Percentiles rank a stretch among this genome's conserved stretches.
Evolutionary conservation across 1,284 basidiomycete genomes (phyloP).

Genomic region (Malassezia dermatis): DNA sequence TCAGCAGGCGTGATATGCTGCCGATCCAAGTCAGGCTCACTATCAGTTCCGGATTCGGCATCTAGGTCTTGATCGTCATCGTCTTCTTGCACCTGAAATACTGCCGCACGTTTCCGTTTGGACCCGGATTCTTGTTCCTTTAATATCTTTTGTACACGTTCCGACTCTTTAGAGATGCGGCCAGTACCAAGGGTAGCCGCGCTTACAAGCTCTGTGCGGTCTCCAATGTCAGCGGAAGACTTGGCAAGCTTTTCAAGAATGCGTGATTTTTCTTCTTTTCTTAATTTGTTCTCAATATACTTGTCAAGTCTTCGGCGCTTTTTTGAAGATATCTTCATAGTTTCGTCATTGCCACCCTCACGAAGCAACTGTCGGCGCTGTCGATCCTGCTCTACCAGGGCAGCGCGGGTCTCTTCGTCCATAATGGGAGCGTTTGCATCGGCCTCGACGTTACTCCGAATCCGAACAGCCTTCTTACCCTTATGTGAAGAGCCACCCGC

Average conservation of each 20-base stretch:
- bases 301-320: constrained; percentile 48
- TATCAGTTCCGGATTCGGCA: constrained; percentile 7
- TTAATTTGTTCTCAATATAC: constrained; percentile 45
- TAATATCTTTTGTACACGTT: constrained; percentile 27
- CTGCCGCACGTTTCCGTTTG: constrained; percentile 21
- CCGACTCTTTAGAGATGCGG: constrained; percentile 26
- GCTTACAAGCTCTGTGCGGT: constrained; percentile 34
- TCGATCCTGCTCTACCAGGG: constrained; percentile 25
- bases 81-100: constrained; percentile 30
- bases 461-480: constrained; percentile 28
- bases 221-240: constrained; percentile 31
- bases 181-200: constrained; percentile 44
- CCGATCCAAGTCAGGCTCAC: constrained; percentile 20
- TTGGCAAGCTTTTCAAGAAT: constrained; percentile 42
- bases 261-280: constrained; percentile 41
- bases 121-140: constrained; percentile 6
- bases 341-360: constrained; percentile 25
- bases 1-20: not conserved
- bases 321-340: constrained; percentile 38
- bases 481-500: constrained; percentile 44
- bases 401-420: constrained; percentile 21
- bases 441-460: constrained; percentile 18
- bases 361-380: constrained; percentile 22
- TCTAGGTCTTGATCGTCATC: constrained; percentile 26
- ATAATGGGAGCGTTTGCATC: constrained; percentile 40